Percentiles rank a stretch among this genome's conserved stretches.
phyloP scores from a whole-genome alignment of 768 basidiomycete species.

The Mrakia blollopis region DNA sequence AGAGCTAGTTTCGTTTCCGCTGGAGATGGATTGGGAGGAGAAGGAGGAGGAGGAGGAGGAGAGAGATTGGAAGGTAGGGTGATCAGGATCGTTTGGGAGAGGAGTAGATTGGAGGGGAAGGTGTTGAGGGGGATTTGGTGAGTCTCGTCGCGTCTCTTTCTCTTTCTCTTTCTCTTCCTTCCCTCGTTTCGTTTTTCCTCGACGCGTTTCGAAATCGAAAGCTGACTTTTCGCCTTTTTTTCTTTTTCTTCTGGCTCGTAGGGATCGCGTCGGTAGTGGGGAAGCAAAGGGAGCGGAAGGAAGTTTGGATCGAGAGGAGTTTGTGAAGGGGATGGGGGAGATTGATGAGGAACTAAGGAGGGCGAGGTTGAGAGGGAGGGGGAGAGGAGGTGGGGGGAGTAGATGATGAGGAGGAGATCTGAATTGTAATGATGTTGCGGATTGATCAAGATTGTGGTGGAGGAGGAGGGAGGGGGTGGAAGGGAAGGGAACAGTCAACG shows the following conservation, averaged over 20 bases:
- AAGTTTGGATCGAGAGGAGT: conserved; percentile 60
- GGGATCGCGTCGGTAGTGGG: conserved; percentile 52
- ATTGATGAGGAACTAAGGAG: conserved; percentile 67
- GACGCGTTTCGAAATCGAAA: not conserved
- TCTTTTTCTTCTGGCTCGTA: not conserved
- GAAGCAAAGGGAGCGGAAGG: conserved; percentile 54
- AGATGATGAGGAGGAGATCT: no score
- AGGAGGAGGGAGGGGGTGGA: no score
- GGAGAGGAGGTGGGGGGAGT: not conserved
- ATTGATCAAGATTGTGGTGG: no score
- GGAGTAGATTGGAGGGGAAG: conserved; percentile 45
- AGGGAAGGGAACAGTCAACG: no score
- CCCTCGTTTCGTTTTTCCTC: not conserved
- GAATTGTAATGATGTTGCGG: no score
- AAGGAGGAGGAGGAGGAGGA: conserved; percentile 31
- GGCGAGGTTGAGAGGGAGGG: not conserved
- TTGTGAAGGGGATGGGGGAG: conserved; percentile 76
- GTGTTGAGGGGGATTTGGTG: not conserved
- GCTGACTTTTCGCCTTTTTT: not conserved
- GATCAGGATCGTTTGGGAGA: conserved; percentile 60
- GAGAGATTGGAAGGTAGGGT: conserved; percentile 57
- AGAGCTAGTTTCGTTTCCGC: not conserved
- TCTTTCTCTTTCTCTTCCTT: not conserved
- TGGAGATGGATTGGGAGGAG: not conserved
- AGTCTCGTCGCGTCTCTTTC: not conserved